Evolutionary conservation across 106 monocot genomes (phyloP).

Genomic region (Dendrobium catenatum): DNA sequence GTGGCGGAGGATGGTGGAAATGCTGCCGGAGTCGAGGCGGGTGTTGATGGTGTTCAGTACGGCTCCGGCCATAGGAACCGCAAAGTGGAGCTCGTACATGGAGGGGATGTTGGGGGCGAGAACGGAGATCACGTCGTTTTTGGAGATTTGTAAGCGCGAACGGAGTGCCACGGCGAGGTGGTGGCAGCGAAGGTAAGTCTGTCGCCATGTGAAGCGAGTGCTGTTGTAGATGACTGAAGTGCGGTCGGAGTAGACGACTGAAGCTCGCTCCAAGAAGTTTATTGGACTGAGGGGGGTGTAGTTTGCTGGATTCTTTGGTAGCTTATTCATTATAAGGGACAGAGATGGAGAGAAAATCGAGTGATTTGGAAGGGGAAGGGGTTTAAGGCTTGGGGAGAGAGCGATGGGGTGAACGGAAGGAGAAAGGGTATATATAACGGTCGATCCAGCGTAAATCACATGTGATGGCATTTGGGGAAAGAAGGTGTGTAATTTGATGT

Average conservation of each 20-base stretch:
- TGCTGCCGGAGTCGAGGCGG: constrained; percentile 40
- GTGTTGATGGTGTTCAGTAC: constrained; percentile 75
- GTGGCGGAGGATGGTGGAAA: constrained; percentile 52
- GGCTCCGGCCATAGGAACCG: constrained; percentile 81
- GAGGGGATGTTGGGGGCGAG: constrained; percentile 70
- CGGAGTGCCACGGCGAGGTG: constrained; percentile 60
- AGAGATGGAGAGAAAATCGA: too few species aligned
- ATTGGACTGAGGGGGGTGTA: constrained; percentile 51
- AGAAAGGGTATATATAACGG: too few species aligned
- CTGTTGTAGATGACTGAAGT: constrained; percentile 42
- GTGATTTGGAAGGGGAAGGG: too few species aligned
- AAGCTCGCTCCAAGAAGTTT: constrained; percentile 57
- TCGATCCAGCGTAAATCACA: too few species aligned
- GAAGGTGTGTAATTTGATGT: too few species aligned
- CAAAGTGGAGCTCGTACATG: constrained; percentile 76
- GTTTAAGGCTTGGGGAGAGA: too few species aligned
- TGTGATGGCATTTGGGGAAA: too few species aligned
- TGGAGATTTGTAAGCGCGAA: constrained; percentile 31
- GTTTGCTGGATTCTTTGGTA: constrained; percentile 64
- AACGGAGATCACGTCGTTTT: constrained; percentile 76
- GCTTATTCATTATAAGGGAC: too few species aligned
- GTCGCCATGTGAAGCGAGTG: constrained; percentile 53
- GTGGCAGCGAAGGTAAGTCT: constrained; percentile 63
- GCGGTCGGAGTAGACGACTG: constrained; percentile 48
- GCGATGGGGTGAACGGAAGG: too few species aligned